phyloP scores from a whole-genome alignment of 202 grass and related monocot species.

The Zoysia matrella region DNA sequence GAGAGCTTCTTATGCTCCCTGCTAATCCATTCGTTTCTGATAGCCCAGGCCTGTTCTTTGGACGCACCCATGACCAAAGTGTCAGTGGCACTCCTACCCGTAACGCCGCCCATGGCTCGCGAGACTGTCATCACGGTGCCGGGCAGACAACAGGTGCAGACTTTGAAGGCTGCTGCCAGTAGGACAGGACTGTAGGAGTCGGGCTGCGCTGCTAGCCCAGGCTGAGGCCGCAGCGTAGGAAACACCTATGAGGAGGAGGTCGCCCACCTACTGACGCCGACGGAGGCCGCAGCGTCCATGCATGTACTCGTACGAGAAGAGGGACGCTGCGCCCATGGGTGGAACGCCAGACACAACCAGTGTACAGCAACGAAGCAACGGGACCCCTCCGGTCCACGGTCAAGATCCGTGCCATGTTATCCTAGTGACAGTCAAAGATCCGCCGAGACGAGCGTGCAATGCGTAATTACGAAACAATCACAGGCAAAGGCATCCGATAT shows the following conservation, averaged over 20 bases:
- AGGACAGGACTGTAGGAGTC: not conserved
- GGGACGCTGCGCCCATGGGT: no score
- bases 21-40: not conserved
- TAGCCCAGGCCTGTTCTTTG: not conserved
- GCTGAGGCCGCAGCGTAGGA: no score
- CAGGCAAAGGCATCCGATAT: constrained; percentile 33
- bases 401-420: no score
- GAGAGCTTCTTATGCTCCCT: not conserved
- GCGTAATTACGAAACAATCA: constrained; percentile 33
- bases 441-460: not conserved
- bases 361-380: no score
- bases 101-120: constrained; percentile 40
- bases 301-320: no score
- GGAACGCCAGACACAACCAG: no score
- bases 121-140: constrained; percentile 22
- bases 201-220: no score
- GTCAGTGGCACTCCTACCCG: constrained; percentile 17
- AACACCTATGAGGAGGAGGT: no score
- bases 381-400: no score
- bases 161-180: constrained; percentile 30
- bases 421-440: not conserved
- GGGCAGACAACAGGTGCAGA: constrained; percentile 27
- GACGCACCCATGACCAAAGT: not conserved
- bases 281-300: no score
- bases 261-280: no score